These are phyloP conservation scores for Termitomyces sp. DNA, from an alignment of 768 basidiomycete genomes.

Conservation along the genomic window DNA sequence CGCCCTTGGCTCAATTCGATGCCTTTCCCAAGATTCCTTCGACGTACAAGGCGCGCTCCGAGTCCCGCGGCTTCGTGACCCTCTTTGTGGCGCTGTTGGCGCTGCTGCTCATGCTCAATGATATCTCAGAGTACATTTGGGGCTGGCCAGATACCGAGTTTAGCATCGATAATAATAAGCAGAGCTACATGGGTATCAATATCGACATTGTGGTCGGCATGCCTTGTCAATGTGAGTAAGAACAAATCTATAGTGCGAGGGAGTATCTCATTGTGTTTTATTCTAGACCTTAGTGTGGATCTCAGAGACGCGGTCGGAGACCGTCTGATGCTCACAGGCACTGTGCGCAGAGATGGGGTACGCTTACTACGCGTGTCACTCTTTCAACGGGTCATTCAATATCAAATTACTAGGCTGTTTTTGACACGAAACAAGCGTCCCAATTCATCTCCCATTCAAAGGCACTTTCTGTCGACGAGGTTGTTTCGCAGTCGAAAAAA, in stretches of 20 bases:
- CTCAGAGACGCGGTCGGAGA: constrained; percentile 93
- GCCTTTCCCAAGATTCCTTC: constrained; percentile 84
- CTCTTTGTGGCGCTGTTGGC: constrained; percentile 62
- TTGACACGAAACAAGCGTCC: constrained; percentile 79
- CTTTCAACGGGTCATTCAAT: background rate
- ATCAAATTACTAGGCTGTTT: constrained; percentile 52
- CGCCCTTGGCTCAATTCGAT: constrained; percentile 70
- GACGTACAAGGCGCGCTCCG: constrained; percentile 74
- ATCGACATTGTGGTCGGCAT: constrained; percentile 91
- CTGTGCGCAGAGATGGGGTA: constrained; percentile 82
- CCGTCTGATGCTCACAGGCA: constrained; percentile 72
- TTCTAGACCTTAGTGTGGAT: constrained; percentile 79
- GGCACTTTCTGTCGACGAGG: constrained; percentile 64
- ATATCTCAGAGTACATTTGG: constrained; percentile 87
- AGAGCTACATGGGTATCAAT: constrained; percentile 74
- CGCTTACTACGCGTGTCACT: constrained; percentile 18
- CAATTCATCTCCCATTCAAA: constrained; percentile 61
- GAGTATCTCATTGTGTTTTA: background rate
- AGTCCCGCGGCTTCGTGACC: constrained; percentile 78
- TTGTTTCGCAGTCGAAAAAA: constrained; percentile 63
- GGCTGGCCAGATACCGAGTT: constrained; percentile 92
- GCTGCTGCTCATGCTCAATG: constrained; percentile 76
- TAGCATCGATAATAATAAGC: constrained; percentile 64
- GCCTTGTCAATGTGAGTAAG: constrained; percentile 81
- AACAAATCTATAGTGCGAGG: background rate